A percentile compares a stretch with the other conserved stretches of the same genome.
These are phyloP conservation scores for Brassica incana DNA, from an alignment of 345 rosid species.

Conservation along the genomic window DNA sequence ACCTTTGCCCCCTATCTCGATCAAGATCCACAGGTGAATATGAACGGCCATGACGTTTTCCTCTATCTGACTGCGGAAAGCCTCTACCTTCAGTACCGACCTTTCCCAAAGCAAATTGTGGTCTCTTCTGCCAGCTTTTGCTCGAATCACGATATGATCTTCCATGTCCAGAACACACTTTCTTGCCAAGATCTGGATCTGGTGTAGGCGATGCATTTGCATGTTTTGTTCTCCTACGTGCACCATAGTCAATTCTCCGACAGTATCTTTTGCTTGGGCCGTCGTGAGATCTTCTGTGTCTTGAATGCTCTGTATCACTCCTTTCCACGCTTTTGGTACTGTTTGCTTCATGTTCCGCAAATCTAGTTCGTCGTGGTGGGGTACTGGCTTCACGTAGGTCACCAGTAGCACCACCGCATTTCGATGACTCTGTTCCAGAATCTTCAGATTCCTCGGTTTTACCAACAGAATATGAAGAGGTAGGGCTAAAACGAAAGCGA, in stretches of 20 bases:
- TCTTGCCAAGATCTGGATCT: conserved; percentile 26
- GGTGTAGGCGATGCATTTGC: conserved; percentile 34
- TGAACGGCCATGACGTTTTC: conserved; percentile 30
- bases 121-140: conserved; percentile 22
- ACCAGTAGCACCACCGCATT: conserved; percentile 32
- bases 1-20: conserved; percentile 39
- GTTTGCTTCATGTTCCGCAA: conserved; percentile 33
- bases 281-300: conserved; percentile 25
- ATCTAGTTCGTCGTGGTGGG: conserved; percentile 34
- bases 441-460: conserved; percentile 44
- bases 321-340: conserved; percentile 21
- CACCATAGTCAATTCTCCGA: conserved; percentile 34
- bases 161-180: conserved; percentile 22
- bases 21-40: conserved; percentile 32
- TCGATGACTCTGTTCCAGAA: conserved; percentile 45
- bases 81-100: conserved; percentile 27
- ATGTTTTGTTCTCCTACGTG: conserved; percentile 20
- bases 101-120: not conserved
- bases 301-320: conserved; percentile 28
- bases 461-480: conserved; percentile 49
- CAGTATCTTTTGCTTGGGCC: conserved; percentile 24
- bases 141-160: conserved; percentile 24
- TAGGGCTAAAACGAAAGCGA: conserved; percentile 42
- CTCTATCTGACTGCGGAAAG: conserved; percentile 29
- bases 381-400: conserved; percentile 30